Evolutionary conservation across 805 yeast genomes (phyloP), one percentile per base, ranked within the genome.

Genomic region (Candida yuanshanica): DNA sequence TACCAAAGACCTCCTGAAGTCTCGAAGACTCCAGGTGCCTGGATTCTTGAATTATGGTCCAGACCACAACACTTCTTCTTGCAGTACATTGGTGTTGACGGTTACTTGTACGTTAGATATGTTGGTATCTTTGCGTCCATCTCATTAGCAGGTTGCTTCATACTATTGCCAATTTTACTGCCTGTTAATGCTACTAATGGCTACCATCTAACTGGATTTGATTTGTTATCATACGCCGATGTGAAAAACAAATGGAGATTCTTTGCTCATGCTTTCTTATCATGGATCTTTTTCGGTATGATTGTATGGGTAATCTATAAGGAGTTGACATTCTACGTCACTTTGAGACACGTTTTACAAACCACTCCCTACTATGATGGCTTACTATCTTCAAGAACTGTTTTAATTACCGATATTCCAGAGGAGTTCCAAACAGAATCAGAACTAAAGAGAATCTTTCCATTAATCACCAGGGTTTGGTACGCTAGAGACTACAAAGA

Each of bases 111-210:
- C 56, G 60, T 83, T 38, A 70, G 95, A 47, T 84, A 74, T 53
- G 53, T 85, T 42, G 71, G 75, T 34, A 72, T 78, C 22, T 77
- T 81, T 46, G 70, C 72, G 2, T 48, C 69, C 10, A 46, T 82
- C 29, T 76, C 81, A 25, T 47, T 79, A 10, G 21, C 77, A 7
- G 80, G 80, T 2, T 75, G 79, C 38, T 38, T 77, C 11, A 49
- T 83, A 18, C 49, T 79, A 18, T 78, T 84, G 74, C 90, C 90
- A 25, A 69, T 85, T 39, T 64, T 85, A 40, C 71, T 85, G 52
- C 83, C 95, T 1, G 77, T 85, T 33, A 80, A 82, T 60, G 89
- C 88, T 14, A 75, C 88, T 7, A 80, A 82, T 48, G 84, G 87
- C 21, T 66, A 71, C 36, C 59, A 65, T 38, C 50, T 64, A 25